Conservation (phyloP, 2,329 filamentous ascomycete species). For the Cercospora sp. region DNA sequence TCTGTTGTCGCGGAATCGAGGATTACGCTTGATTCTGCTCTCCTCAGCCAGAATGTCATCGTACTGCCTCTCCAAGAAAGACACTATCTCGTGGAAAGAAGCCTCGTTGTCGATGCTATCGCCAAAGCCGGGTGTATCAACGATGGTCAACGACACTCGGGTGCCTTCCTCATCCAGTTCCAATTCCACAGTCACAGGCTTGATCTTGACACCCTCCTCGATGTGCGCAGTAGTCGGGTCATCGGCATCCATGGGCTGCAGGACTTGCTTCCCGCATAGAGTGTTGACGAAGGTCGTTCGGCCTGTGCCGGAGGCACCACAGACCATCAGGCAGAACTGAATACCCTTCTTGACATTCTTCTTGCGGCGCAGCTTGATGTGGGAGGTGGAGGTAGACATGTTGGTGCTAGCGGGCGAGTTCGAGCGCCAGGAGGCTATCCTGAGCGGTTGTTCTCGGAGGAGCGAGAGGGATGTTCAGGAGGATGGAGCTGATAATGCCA, state of each 20-base stretch:
- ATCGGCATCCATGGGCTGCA: slow-evolving; percentile 88
- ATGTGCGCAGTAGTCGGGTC: slow-evolving; percentile 84
- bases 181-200: slow-evolving; percentile 94
- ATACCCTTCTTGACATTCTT: slow-evolving; percentile 99
- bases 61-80: slow-evolving; percentile 98
- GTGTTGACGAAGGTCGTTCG: slow-evolving; percentile 99
- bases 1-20: slow-evolving; percentile 97
- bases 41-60: slow-evolving; percentile 99
- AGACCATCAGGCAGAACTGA: slow-evolving; percentile 99
- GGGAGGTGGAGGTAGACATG: slow-evolving; percentile 38
- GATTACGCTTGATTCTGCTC: slow-evolving; percentile 99
- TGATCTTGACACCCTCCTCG: slow-evolving; percentile 97
- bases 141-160: slow-evolving; percentile 95
- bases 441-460: slow-evolving; percentile 21
- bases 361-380: slow-evolving; percentile 96
- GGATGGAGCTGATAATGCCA: not conserved
- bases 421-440: slow-evolving; percentile 30
- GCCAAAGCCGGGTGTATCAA: slow-evolving; percentile 96
- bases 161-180: slow-evolving; percentile 98
- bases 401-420: slow-evolving; percentile 23
- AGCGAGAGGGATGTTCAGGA: not conserved
- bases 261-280: slow-evolving; percentile 90
- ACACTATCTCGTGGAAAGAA: slow-evolving; percentile 96
- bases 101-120: slow-evolving; percentile 97
- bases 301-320: slow-evolving; percentile 96